These are phyloP conservation scores for Tephrocybe sp. DNA, from an alignment of 768 basidiomycete species.

Conservation along the genomic window DNA sequence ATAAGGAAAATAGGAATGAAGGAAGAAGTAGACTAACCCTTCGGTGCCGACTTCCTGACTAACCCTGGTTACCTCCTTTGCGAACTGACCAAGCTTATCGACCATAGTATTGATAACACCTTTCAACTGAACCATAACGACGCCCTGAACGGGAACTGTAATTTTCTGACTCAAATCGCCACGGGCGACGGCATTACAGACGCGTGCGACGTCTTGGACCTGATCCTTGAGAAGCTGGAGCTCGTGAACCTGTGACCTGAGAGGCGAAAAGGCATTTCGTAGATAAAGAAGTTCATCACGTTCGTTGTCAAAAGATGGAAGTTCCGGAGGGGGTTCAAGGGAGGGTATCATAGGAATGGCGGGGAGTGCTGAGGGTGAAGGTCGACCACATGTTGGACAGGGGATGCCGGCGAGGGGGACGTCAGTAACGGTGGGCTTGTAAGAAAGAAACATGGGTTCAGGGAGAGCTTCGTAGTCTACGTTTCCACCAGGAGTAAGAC, in stretches of 20 bases:
- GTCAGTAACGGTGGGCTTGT: neutral
- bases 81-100: conserved; percentile 77
- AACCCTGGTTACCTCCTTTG: conserved; percentile 86
- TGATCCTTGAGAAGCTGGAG: conserved; percentile 78
- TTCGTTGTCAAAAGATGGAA: conserved; percentile 7
- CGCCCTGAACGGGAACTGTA: conserved; percentile 73
- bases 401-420: conserved; percentile 5
- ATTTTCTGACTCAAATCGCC: conserved; percentile 80
- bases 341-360: neutral
- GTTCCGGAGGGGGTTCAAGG: neutral
- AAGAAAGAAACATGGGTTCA: neutral
- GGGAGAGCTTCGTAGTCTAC: neutral
- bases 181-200: conserved; percentile 76
- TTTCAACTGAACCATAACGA: conserved; percentile 79
- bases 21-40: conserved; percentile 36
- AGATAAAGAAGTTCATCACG: conserved; percentile 10
- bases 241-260: conserved; percentile 46
- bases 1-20: neutral
- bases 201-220: conserved; percentile 77
- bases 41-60: conserved; percentile 83
- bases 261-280: neutral
- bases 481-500: neutral
- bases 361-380: neutral
- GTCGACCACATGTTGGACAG: conserved; percentile 11
- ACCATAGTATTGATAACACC: conserved; percentile 74